Percentiles rank a stretch among this genome's conserved stretches.
Conservation (phyloP, 768 basidiomycete genomes). For the Lactarius vividus region DNA sequence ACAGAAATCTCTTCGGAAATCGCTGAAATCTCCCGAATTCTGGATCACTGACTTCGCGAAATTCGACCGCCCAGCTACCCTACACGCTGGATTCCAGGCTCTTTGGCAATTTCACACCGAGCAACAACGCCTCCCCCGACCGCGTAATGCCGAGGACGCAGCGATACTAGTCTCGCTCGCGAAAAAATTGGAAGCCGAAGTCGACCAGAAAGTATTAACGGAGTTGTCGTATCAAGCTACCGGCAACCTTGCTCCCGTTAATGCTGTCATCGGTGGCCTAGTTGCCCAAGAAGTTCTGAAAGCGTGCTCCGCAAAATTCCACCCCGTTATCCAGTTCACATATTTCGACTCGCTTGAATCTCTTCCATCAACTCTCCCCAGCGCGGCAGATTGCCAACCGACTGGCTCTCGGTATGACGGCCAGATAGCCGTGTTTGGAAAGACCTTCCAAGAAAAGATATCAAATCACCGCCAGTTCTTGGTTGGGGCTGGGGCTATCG, state of each 20-base stretch:
- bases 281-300: slow-evolving; percentile 98
- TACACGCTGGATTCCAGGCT: slow-evolving; percentile 95
- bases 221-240: slow-evolving; percentile 90
- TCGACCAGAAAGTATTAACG: slow-evolving; percentile 75
- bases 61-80: slow-evolving; percentile 85
- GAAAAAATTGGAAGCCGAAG: slow-evolving; percentile 72
- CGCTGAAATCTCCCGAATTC: slow-evolving; percentile 74
- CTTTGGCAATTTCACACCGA: slow-evolving; percentile 72
- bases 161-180: slow-evolving; percentile 66
- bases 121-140: slow-evolving; percentile 68
- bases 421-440: slow-evolving; percentile 96
- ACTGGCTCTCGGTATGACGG: slow-evolving; percentile 83
- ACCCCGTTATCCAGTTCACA: slow-evolving; percentile 90
- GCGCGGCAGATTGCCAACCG: slow-evolving; percentile 82
- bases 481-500: slow-evolving; percentile 98
- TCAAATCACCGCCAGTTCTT: slow-evolving; percentile 90
- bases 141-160: slow-evolving; percentile 82
- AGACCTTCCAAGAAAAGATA: slow-evolving; percentile 88
- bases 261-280: slow-evolving; percentile 94
- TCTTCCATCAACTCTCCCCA: slow-evolving; percentile 69
- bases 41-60: slow-evolving; percentile 98
- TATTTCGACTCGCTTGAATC: slow-evolving; percentile 99
- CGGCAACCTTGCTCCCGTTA: slow-evolving; percentile 86
- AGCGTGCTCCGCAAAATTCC: slow-evolving; percentile 96
- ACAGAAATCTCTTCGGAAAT: slow-evolving; percentile 92